A percentile compares a stretch with the other conserved stretches of the same genome.
Conservation (phyloP, 2,329 filamentous ascomycete genomes). For the Biscogniauxia mediterranea region DNA sequence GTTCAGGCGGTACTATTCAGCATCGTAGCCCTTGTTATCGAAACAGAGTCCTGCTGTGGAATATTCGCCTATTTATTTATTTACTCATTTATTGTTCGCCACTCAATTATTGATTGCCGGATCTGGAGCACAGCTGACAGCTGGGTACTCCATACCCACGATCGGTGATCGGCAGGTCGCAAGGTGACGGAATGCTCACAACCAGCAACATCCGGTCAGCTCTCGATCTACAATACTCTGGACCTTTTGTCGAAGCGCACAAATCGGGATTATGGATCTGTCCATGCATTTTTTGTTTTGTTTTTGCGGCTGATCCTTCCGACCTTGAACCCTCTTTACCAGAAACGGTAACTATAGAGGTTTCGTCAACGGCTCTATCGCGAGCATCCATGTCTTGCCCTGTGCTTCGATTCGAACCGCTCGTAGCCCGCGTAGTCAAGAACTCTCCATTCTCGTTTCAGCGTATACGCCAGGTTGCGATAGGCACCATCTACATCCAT, state of each 20-base stretch:
- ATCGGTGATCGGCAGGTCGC: not conserved
- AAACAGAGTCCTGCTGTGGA: not conserved
- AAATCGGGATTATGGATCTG: not conserved
- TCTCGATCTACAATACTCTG: not conserved
- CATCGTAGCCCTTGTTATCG: not conserved
- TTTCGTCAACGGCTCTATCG: not conserved
- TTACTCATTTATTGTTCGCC: not conserved
- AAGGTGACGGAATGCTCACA: not conserved
- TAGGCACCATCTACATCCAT: not conserved
- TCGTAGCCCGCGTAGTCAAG: not conserved
- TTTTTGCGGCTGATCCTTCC: not conserved
- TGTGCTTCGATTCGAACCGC: not conserved
- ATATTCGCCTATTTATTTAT: not conserved
- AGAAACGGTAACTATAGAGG: not conserved
- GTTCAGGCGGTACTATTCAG: not conserved
- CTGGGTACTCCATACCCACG: not conserved
- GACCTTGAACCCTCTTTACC: not conserved
- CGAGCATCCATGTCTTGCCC: not conserved
- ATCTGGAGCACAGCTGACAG: not conserved
- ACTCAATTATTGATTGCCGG: not conserved
- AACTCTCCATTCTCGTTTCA: not conserved
- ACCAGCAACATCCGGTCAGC: not conserved
- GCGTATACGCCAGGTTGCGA: not conserved
- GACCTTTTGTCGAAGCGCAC: not conserved
- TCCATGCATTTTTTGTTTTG: not conserved